phyloP scores from a whole-genome alignment of 768 basidiomycete genomes.

The Mrakia blollopis region DNA sequence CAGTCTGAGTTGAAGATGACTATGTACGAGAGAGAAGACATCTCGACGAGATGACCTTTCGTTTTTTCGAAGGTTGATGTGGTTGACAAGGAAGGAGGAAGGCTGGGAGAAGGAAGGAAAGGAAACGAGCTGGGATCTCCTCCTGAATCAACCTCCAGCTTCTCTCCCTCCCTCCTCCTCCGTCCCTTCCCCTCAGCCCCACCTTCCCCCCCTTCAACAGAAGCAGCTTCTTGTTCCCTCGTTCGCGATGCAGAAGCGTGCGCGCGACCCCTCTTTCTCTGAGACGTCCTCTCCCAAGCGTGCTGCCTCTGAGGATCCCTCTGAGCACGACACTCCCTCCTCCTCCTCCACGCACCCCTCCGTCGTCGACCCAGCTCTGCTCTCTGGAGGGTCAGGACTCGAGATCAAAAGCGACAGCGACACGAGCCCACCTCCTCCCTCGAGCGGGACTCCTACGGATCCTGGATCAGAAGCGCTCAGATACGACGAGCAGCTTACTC shows the following conservation, averaged over 20 bases:
- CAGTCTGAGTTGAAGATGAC: slow-evolving; percentile 17
- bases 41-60: not conserved
- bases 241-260: slow-evolving; percentile 25
- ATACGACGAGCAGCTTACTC: not conserved
- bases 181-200: not conserved
- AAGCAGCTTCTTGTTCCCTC: not conserved
- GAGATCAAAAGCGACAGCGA: not conserved
- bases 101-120: not conserved
- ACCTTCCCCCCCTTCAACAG: too few species aligned
- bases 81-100: not conserved
- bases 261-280: not conserved
- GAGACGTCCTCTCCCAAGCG: slow-evolving; percentile 32
- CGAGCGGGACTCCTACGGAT: not conserved
- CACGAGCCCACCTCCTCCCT: not conserved
- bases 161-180: not conserved
- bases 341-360: not conserved
- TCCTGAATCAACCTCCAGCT: not conserved
- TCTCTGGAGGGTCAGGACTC: slow-evolving; percentile 1
- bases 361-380: slow-evolving; percentile 1
- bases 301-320: slow-evolving; percentile 29
- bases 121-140: not conserved
- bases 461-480: not conserved
- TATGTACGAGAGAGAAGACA: slow-evolving; percentile 10
- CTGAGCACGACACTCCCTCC: slow-evolving; percentile 14
- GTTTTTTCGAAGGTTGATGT: not conserved